Evolutionary conservation across 164 flowering plant genomes (phyloP), one percentile per base, ranked within the genome.

Genomic region (Dillenia turbinata): DNA sequence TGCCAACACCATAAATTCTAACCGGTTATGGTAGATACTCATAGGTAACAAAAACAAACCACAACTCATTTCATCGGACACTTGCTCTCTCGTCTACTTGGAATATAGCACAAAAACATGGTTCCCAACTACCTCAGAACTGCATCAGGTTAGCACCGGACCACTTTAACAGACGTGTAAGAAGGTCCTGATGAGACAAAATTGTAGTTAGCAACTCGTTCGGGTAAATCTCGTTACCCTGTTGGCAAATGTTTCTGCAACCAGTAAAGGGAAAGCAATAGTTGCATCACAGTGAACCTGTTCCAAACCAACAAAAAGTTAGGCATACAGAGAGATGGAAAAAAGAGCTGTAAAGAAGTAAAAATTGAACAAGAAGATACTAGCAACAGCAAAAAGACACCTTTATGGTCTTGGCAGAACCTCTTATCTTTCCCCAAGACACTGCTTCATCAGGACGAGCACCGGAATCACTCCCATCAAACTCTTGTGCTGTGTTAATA

Each of bases 261-360:
- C 92, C 66, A 93, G 74, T 33, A 93, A 57, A 14, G 98, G 98
- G 65, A 93, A 90, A 10, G 97, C 97, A 64, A 88, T 93, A 14
- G 97, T 93, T 66, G 98, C 96, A 78, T 93, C 97, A 67, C 98
- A 93, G 61, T 90, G 94, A 12, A 93, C 98, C 98, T 92, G 79
- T 47, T 60, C 61, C 9, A 54, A 26, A 49, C 48, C 60, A 74
- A 33, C 24, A 5, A 63, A 52, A 12, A 51, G 5, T 13, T 54
- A 7, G 44, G 47, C 47, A 66, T 49, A 26, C 8, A 56, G 44
- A 52, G 17, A 11, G 54, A 59, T 40, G 17, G 8, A 9, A 16
- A 54, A 44, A 60, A 60, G 53, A 16, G 6, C 8, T 1, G 48
- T 2, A 9, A 3, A 52, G 19, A 52, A 14, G 10, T 22, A 24